Evolutionary conservation across 2,329 filamentous ascomycete species (phyloP), one percentile per base, ranked within the genome.

Genomic region (Sodiomyces alkalinus): DNA sequence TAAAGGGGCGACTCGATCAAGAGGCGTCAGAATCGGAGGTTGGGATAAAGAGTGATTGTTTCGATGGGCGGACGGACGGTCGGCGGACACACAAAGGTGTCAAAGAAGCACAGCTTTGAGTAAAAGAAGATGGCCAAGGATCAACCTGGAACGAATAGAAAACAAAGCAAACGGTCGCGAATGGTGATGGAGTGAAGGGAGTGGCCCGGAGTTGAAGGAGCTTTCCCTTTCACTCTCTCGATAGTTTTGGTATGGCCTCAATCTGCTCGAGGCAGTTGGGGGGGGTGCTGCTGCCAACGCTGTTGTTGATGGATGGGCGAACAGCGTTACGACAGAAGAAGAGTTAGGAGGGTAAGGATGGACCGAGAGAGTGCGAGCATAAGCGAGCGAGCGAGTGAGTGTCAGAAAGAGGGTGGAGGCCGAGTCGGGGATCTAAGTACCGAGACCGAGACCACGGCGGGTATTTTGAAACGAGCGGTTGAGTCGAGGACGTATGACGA

Each of bases 61-160:
- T 18, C 14, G 29, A 28, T 31, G 31, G 29, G 34, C 27, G 26
- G 26, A 28, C 28, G 26, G 14, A 26, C 10, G 22, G 27, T 20
- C 12, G 28, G 17, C 4, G 10, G 15, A 32, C 26, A 29, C n/a
- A n/a, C n/a, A 7, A 22, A 15, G 15, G 22, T 16, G 22, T 29
- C 27, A 27, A 32, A 21, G 32, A 36, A 36, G 34, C 34, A 36
- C 34, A 36, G 34, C 34, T 36, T 29, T 27, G 44, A 45, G 39
- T 39, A 44, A 44, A 44, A 34, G 36, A 61, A 57, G 42, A 47
- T 36, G 51, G 57, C 62, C 64, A 51, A 69, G 64, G 64, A 55
- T 69, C 65, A 68, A 69, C 65, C 65, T 62, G 61, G 59, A 56
- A 57, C 50, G 59, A 64, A 64, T 35, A 38, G 41, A 55, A 48